phyloP scores from a whole-genome alignment of 257 asterid genomes.

The Dorcoceras hygrometricum region DNA sequence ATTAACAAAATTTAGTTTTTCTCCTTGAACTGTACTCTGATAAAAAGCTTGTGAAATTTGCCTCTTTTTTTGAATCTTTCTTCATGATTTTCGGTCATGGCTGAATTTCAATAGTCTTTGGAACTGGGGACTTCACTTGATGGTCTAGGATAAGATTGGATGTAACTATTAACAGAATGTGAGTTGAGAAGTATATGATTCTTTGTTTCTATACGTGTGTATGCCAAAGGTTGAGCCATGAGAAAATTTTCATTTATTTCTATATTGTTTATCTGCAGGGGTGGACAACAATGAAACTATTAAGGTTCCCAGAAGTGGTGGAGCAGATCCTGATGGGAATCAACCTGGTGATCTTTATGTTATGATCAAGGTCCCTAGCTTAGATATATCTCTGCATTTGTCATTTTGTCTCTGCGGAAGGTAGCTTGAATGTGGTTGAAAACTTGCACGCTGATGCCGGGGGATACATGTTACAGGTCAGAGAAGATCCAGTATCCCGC shows the following conservation, averaged over 20 bases:
- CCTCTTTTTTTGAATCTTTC: conserved; percentile 1
- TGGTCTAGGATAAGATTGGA: neutral
- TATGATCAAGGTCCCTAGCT: conserved; percentile 55
- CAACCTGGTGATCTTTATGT: conserved; percentile 86
- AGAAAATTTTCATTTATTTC: conserved; percentile 17
- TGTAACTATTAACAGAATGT: neutral
- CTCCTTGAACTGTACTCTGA: conserved; percentile 7
- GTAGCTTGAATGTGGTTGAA: neutral
- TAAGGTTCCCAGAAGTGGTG: conserved; percentile 76
- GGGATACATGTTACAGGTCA: conserved; percentile 53
- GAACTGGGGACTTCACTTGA: neutral
- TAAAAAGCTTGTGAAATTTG: neutral
- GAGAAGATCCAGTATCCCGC: conserved; percentile 93
- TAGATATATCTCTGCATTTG: conserved; percentile 18
- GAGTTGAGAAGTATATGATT: neutral
- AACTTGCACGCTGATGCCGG: conserved; percentile 16
- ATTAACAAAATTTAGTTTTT: neutral
- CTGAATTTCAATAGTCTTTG: neutral
- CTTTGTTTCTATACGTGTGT: neutral
- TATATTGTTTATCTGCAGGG: conserved; percentile 45
- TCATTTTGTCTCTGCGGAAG: conserved; percentile 9
- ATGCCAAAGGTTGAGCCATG: conserved; percentile 1
- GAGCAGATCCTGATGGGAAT: conserved; percentile 94
- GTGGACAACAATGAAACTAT: conserved; percentile 73
- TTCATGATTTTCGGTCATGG: neutral